These are phyloP conservation scores for Obba rivulosa DNA, from an alignment of 768 basidiomycete species.

Conservation along the genomic window DNA sequence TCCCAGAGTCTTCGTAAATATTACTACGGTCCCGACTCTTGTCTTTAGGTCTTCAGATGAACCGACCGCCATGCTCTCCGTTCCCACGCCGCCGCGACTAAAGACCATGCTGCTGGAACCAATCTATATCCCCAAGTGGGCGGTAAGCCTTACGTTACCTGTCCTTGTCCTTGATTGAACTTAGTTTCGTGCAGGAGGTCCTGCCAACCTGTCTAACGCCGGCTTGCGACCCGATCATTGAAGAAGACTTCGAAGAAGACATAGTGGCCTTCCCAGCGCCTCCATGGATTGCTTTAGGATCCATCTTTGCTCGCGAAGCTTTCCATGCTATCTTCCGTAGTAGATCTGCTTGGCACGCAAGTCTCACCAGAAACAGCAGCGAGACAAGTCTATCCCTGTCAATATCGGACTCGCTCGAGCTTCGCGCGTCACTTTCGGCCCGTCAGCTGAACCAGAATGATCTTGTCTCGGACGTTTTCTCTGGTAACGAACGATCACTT, in stretches of 20 bases:
- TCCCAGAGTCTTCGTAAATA: constrained; percentile 23
- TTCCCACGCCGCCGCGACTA: constrained; percentile 32
- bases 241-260: background rate
- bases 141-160: constrained; percentile 19
- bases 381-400: background rate
- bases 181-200: background rate
- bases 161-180: background rate
- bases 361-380: background rate
- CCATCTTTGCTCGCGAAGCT: constrained; percentile 17
- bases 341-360: background rate
- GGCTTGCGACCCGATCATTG: background rate
- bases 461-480: background rate
- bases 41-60: constrained; percentile 18
- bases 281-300: constrained; percentile 27
- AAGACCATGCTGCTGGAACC: constrained; percentile 29
- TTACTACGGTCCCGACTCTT: constrained; percentile 17
- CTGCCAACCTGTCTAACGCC: background rate
- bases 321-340: background rate
- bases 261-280: constrained; percentile 2
- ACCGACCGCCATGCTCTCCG: constrained; percentile 19
- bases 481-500: background rate
- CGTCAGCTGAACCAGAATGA: background rate
- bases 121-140: constrained; percentile 29
- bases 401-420: background rate
- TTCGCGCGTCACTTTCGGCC: background rate